Percentiles rank a stretch among this genome's conserved stretches.
Conservation (phyloP, 2,329 filamentous ascomycete species). For the Phaeoacremonium minimum region DNA sequence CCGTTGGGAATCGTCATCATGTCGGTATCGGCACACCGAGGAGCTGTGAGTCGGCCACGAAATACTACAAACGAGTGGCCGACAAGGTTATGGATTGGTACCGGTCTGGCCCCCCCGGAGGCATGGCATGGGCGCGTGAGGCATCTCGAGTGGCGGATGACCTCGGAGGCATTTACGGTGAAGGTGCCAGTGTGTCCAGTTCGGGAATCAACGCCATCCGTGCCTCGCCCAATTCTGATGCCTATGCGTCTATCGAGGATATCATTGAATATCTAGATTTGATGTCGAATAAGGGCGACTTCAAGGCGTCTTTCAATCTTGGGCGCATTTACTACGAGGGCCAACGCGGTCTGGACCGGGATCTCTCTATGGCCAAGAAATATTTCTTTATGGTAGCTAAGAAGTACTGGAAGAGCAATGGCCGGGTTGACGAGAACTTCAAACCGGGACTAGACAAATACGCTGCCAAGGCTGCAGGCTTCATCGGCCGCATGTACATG, state of each 20-base stretch:
- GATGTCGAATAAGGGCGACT: conserved; percentile 84
- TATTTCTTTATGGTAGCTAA: conserved; percentile 79
- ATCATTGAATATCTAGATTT: conserved; percentile 91
- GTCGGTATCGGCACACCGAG: conserved; percentile 80
- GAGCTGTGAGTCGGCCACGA: conserved; percentile 78
- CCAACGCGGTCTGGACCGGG: conserved; percentile 67
- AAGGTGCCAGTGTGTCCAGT: conserved; percentile 87
- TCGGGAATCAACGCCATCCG: conserved; percentile 78
- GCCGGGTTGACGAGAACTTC: conserved; percentile 66
- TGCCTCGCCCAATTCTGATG: conserved; percentile 69
- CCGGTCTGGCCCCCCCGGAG: conserved; percentile 85
- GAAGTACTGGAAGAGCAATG: conserved; percentile 77
- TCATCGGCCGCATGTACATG: conserved; percentile 83
- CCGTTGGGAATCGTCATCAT: conserved; percentile 80
- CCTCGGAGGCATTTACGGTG: conserved; percentile 86
- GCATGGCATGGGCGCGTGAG: conserved; percentile 71
- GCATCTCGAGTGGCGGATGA: conserved; percentile 87
- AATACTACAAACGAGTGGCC: conserved; percentile 89
- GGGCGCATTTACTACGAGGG: conserved; percentile 88
- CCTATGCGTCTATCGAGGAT: conserved; percentile 84
- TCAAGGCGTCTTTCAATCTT: conserved; percentile 80
- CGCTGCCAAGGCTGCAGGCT: conserved; percentile 80
- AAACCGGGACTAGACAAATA: conserved; percentile 70
- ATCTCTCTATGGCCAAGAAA: conserved; percentile 68
- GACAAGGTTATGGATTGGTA: conserved; percentile 90